Evolutionary conservation across 2,329 filamentous ascomycete genomes (phyloP).

Genomic region (Fusarium pseudoanthophilum): DNA sequence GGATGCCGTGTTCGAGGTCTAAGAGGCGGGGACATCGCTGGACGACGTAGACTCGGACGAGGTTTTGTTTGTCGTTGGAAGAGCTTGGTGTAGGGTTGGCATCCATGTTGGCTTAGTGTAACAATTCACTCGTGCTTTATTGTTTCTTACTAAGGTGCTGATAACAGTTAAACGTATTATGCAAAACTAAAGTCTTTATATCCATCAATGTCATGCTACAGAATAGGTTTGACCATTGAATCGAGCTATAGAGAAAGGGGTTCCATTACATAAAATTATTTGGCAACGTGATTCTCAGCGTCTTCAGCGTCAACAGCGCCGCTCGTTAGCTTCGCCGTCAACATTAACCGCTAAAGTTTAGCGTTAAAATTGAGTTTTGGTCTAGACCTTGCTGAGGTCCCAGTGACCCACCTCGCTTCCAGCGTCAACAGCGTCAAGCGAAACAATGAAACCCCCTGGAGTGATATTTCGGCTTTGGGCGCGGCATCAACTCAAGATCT

Average conservation of each 20-base stretch:
- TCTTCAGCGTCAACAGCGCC: not conserved
- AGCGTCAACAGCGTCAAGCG: not conserved
- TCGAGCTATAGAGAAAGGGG: no score
- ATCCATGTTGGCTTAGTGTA: not conserved
- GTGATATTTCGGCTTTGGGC: accelerated
- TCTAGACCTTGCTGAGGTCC: not conserved
- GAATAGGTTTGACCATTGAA: no score
- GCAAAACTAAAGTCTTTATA: not conserved
- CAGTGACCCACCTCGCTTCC: not conserved
- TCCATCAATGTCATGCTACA: no score
- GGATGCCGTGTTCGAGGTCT: not conserved
- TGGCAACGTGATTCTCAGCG: not conserved
- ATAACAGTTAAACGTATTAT: accelerated
- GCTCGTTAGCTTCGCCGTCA: not conserved
- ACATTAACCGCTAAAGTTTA: accelerated
- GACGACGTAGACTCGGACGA: not conserved
- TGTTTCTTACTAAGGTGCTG: no score
- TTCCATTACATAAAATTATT: not conserved
- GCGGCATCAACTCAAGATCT: not conserved
- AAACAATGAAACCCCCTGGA: not conserved
- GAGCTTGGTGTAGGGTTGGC: not conserved
- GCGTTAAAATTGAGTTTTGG: not conserved
- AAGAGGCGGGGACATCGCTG: not conserved
- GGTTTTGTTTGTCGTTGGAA: not conserved
- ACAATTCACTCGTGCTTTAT: no score